A percentile compares a stretch with the other conserved stretches of the same genome.
phyloP scores from a whole-genome alignment of 495 filamentous ascomycete species.

The Penicillium cataractarum region DNA sequence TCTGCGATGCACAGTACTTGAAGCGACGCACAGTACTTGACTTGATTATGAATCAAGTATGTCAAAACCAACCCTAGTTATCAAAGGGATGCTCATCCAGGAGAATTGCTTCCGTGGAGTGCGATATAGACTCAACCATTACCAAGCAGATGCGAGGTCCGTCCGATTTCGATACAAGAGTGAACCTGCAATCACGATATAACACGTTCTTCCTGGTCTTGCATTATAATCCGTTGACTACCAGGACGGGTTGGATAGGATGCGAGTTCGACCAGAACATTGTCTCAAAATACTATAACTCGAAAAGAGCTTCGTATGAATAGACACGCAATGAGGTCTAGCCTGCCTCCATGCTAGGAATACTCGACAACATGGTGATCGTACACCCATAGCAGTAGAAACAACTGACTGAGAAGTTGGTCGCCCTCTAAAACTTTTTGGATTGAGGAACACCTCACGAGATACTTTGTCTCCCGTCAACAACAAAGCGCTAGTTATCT shows the following conservation, averaged over 20 bases:
- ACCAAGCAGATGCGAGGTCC: not conserved
- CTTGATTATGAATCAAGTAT: no score
- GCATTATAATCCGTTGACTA: no score
- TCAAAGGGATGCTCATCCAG: not conserved
- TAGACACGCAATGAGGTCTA: not conserved
- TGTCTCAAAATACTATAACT: no score
- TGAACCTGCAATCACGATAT: not conserved
- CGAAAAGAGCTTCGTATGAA: no score
- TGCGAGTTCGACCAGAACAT: not conserved
- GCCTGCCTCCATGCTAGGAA: not conserved
- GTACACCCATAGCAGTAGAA: not conserved
- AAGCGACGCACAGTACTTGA: no score
- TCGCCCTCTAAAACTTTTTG: no score
- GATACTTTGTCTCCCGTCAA: not conserved
- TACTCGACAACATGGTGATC: not conserved
- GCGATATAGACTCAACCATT: not conserved
- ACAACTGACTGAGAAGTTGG: not conserved
- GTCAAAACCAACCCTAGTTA: not conserved
- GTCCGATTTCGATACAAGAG: no score
- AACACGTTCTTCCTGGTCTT: conserved; percentile 12
- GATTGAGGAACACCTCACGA: not conserved
- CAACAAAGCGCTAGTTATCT: not conserved
- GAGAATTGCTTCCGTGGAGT: no score
- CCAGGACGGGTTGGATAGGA: not conserved
- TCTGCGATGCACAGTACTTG: not conserved